Base-by-base conservation (phyloP, 139 green algal species). In the Chlamydomonas asymmetrica region DNA sequence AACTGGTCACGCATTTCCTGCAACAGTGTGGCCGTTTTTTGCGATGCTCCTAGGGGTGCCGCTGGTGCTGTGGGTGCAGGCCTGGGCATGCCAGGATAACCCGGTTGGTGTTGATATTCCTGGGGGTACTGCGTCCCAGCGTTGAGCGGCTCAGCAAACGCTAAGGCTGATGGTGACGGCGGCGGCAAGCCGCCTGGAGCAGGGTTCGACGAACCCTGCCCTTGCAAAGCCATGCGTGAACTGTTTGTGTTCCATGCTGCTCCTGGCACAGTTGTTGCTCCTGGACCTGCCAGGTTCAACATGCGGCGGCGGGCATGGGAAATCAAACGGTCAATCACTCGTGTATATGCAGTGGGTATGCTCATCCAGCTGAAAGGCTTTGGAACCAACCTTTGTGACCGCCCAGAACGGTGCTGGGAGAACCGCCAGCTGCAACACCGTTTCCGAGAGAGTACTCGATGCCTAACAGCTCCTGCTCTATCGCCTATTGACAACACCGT, bases 1-100 rank as follows among this genome's bases (percentile, higher is more conserved):
- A 82, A 23, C 68, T 69, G 56, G 32, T 82, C 76, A 13, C 76
- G 68, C 76, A 82, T 82, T 16, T 73, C 48, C 43, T 69, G 61
- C 23, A 82, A 48, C 22, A 71, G 38, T 22, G 75, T 65, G 31
- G 71, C 35, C 13, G 60, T 38, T 37, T 52, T 25, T 10, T 52
- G 45, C 45, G 13, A 16, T 16, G 13, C 13, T 25, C 13, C 45
- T 52, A 16, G 13, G 45, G 45, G 13, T 52, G 45, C 45, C 13
- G 45, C 45, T 52, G 45, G 45, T 52, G 18, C 45, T 52, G 45
- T 10, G 45, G 45, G 13, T 52, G 45, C 45, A n/a, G n/a, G n/a
- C n/a, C n/a, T n/a, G n/a, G n/a, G n/a, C n/a, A n/a, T n/a, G n/a
- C n/a, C n/a, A n/a, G n/a, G n/a, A n/a, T n/a, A n/a, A n/a, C n/a